These are phyloP conservation scores for Melanogaster broomeanus DNA, from an alignment of 768 basidiomycete genomes.

Conservation along the genomic window DNA sequence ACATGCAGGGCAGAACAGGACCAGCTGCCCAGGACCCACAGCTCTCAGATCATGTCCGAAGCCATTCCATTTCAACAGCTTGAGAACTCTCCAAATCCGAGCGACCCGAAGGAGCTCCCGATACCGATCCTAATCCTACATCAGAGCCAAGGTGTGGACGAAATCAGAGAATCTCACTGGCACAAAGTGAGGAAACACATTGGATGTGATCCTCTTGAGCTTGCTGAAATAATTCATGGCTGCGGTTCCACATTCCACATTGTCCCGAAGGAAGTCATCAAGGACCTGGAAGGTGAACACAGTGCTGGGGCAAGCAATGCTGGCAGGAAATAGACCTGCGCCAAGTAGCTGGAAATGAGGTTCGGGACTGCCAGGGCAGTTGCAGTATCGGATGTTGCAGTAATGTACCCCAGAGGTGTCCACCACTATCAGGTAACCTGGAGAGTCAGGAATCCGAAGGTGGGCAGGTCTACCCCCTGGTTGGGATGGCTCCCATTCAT, in stretches of 20 bases:
- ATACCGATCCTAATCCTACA: constrained; percentile 13
- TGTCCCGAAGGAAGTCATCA: constrained; percentile 15
- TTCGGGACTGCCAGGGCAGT: too few species aligned
- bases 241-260: constrained; percentile 17
- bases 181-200: background rate
- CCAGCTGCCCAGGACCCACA: too few species aligned
- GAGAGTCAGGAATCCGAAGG: too few species aligned
- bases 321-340: too few species aligned
- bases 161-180: background rate
- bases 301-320: too few species aligned
- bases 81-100: constrained; percentile 15
- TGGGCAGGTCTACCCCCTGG: too few species aligned
- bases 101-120: constrained; percentile 13
- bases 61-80: constrained; percentile 20
- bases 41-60: background rate
- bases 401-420: too few species aligned
- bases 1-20: constrained; percentile 27
- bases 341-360: too few species aligned
- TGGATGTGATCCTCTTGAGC: background rate
- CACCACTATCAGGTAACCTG: too few species aligned
- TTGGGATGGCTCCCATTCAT: too few species aligned
- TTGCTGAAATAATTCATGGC: constrained; percentile 8
- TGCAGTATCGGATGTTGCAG: too few species aligned
- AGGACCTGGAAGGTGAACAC: constrained; percentile 18
- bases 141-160: background rate